Base-by-base conservation (phyloP, 176 grass and related monocot species). In the Phoenix dactylifera region DNA sequence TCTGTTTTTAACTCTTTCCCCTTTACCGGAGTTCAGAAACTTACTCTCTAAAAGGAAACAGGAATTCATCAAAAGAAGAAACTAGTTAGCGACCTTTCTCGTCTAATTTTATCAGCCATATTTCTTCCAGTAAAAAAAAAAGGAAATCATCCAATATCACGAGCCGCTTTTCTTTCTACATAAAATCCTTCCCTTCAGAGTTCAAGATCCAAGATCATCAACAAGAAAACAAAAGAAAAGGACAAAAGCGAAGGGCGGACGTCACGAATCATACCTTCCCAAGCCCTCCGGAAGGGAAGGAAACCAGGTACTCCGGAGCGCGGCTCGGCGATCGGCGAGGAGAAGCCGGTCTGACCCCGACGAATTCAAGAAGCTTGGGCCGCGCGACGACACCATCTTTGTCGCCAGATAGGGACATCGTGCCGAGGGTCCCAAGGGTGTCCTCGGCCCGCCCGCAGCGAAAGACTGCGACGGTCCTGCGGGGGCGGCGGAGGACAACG, bases 371-470 rank as follows among this genome's bases (percentile, higher is more conserved):
- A 75, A 83, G 84, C 81, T 86, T 92, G 16, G 89, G 81, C 67
- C 79, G 70, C 64, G 51, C 68, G 18, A 63, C 72, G 49, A 39
- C 35, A 7, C 59, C 14, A 15, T 58, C 71, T 2, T 28, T 7
- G 2, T 49, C 63, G 5, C 64, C 35, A 1, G 58, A 51, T 15
- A 62, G 26, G 50, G 50, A 44, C 58, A 24, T 63, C 50, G 59
- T 55, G 10, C 59, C 72, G 75, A 88, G 85, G 14, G 84, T 78
- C 5, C 87, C 72, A 28, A 98, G 71, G 39, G 84, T 30, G 57
- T 98, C 93, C 87, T 98, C 93, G 22, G 84, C 65, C 10, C 70
- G 73, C 70, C 93, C 82, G 63, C 87, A 98, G 65, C 93, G 78
- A 69, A 88, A 83, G 49, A 83, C 67, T 4, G 81, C 58, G 7